Evolutionary conservation across 2,329 filamentous ascomycete genomes (phyloP).

Genomic region (Paecilomyces fulvus): DNA sequence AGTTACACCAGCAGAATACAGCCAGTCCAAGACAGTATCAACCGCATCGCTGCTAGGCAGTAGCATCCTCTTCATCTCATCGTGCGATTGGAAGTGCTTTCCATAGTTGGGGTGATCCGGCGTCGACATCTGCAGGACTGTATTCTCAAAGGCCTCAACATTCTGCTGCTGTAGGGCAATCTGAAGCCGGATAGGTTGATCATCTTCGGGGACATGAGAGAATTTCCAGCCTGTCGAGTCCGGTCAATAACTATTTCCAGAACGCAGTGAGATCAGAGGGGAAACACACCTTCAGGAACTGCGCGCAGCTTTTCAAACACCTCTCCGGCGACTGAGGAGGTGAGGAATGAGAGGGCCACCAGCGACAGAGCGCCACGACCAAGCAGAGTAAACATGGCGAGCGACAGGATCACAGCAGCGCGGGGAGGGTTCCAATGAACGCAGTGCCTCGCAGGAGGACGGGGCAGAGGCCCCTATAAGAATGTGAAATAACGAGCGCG

Average conservation of each 20-base stretch:
- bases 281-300: conserved; percentile 24
- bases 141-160: conserved; percentile 33
- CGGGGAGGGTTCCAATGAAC: conserved; percentile 3
- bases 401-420: conserved; percentile 12
- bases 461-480: not conserved
- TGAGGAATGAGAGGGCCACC: conserved; percentile 18
- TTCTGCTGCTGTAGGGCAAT: conserved; percentile 30
- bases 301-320: conserved; percentile 27
- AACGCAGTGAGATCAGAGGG: not conserved
- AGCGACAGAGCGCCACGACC: conserved; percentile 21
- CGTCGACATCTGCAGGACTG: conserved; percentile 42
- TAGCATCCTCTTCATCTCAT: conserved; percentile 44
- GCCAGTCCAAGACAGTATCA: conserved; percentile 39
- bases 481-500: not conserved
- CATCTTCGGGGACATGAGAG: conserved; percentile 15
- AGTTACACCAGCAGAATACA: conserved; percentile 30
- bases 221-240: conserved; percentile 23
- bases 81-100: conserved; percentile 38
- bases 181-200: conserved; percentile 22
- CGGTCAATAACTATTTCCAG: not conserved
- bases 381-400: conserved; percentile 8
- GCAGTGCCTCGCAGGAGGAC: not conserved
- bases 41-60: conserved; percentile 34
- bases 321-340: conserved; percentile 20
- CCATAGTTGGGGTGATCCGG: conserved; percentile 42